Conservation (phyloP, 441 rosid species). For the Jatropha multifida region DNA sequence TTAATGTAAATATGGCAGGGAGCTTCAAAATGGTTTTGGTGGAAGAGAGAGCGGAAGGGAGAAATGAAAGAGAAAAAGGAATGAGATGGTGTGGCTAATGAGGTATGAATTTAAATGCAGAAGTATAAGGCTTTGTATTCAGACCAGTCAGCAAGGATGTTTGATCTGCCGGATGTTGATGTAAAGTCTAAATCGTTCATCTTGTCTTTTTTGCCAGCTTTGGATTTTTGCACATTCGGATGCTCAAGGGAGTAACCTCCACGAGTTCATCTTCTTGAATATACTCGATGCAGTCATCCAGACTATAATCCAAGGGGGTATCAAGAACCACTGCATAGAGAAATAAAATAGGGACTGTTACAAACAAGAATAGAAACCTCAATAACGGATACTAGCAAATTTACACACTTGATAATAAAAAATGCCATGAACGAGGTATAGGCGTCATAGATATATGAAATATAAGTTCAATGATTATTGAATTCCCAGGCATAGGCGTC, state of each 20-base stretch:
- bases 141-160: slow-evolving; percentile 11
- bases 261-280: slow-evolving; percentile 97
- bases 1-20: slow-evolving; percentile 5
- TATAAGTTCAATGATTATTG: neutral
- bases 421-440: neutral
- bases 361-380: neutral
- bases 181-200: slow-evolving; percentile 24
- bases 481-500: too few species aligned
- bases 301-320: slow-evolving; percentile 76
- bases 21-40: neutral
- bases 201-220: slow-evolving; percentile 62
- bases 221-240: slow-evolving; percentile 89
- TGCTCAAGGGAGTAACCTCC: slow-evolving; percentile 77
- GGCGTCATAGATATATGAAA: neutral
- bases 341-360: slow-evolving; percentile 6
- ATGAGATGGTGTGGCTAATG: neutral
- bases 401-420: neutral
- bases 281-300: slow-evolving; percentile 95
- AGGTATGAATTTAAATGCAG: neutral
- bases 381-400: neutral
- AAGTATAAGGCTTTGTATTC: neutral
- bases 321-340: slow-evolving; percentile 78
- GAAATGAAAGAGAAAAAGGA: neutral
- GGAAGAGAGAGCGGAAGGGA: neutral
- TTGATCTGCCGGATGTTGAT: slow-evolving; percentile 10